These are phyloP conservation scores for Microsporum canis DNA, from an alignment of 2,329 filamentous ascomycete species.

Conservation along the genomic window DNA sequence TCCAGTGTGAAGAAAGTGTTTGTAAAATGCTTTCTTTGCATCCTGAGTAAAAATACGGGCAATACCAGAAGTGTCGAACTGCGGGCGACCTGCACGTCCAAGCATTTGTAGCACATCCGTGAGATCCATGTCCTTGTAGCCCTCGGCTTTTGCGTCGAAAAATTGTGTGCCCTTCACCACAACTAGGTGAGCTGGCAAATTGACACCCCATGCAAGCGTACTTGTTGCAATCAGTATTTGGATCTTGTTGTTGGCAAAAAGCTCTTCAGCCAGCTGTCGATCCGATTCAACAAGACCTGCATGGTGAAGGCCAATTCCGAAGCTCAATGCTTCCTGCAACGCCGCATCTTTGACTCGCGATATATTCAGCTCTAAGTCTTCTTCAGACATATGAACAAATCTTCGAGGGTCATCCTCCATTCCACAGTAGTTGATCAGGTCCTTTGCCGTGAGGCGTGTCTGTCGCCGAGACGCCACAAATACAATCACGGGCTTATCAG, in stretches of 20 bases:
- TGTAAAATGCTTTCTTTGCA: constrained; percentile 97
- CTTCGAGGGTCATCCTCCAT: constrained; percentile 96
- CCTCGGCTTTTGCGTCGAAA: constrained; percentile 95
- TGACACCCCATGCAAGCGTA: constrained; percentile 96
- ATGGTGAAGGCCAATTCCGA: constrained; percentile 94
- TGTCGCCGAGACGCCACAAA: constrained; percentile 94
- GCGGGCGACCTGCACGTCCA: constrained; percentile 84
- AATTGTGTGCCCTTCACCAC: constrained; percentile 98
- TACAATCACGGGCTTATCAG: constrained; percentile 93
- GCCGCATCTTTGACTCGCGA: constrained; percentile 84
- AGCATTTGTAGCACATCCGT: constrained; percentile 98
- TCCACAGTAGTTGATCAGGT: constrained; percentile 92
- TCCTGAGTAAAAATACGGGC: constrained; percentile 97
- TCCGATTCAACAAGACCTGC: constrained; percentile 93
- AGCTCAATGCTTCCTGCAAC: constrained; percentile 84
- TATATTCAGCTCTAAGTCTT: constrained; percentile 82
- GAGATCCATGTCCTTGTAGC: constrained; percentile 96
- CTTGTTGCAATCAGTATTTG: constrained; percentile 93
- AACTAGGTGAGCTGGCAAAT: constrained; percentile 89
- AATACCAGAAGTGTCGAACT: constrained; percentile 92
- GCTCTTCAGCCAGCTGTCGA: constrained; percentile 78
- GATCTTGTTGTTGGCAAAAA: constrained; percentile 96
- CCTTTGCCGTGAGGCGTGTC: constrained; percentile 87
- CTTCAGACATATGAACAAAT: constrained; percentile 89
- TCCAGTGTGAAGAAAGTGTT: constrained; percentile 95